Conservation (phyloP, 441 rosid genomes). For the Biscutella laevigata region DNA sequence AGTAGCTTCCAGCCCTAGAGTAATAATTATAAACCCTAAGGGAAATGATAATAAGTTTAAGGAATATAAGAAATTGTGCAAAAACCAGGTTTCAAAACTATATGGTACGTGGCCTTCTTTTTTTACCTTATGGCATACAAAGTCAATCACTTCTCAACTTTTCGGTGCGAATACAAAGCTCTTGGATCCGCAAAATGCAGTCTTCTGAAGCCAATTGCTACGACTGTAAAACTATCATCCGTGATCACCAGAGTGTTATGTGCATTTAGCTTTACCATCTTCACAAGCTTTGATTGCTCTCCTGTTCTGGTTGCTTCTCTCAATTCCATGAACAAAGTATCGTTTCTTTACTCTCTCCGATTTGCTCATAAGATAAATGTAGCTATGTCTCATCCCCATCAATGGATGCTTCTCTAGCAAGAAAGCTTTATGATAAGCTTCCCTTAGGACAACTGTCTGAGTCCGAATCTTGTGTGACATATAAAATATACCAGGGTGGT, state of each 20-base stretch:
- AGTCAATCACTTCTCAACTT: too few species aligned
- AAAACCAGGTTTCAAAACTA: not conserved
- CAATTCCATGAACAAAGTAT: slow-evolving; percentile 10
- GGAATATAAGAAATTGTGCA: not conserved
- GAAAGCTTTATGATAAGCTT: slow-evolving; percentile 63
- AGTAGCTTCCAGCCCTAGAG: slow-evolving; percentile 41
- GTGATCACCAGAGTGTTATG: not conserved
- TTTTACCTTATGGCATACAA: too few species aligned
- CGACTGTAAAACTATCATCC: not conserved
- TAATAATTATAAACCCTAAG: not conserved
- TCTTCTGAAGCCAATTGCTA: too few species aligned
- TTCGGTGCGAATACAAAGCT: too few species aligned
- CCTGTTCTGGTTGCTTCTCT: slow-evolving; percentile 1
- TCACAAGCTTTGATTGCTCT: slow-evolving; percentile 5
- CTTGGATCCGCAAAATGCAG: too few species aligned
- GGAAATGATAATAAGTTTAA: not conserved
- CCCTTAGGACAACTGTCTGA: slow-evolving; percentile 67
- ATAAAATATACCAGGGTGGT: slow-evolving; percentile 80
- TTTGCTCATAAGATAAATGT: slow-evolving; percentile 61
- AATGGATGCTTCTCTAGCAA: slow-evolving; percentile 58
- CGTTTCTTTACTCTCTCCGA: slow-evolving; percentile 23
- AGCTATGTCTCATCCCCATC: slow-evolving; percentile 76
- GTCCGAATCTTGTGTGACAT: slow-evolving; percentile 70
- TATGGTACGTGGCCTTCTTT: slow-evolving; percentile 46
- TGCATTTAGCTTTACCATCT: not conserved